A percentile compares a stretch with the other conserved stretches of the same genome.
These are phyloP conservation scores for Fistulinella prunicolor DNA, from an alignment of 768 basidiomycete genomes.

Conservation along the genomic window DNA sequence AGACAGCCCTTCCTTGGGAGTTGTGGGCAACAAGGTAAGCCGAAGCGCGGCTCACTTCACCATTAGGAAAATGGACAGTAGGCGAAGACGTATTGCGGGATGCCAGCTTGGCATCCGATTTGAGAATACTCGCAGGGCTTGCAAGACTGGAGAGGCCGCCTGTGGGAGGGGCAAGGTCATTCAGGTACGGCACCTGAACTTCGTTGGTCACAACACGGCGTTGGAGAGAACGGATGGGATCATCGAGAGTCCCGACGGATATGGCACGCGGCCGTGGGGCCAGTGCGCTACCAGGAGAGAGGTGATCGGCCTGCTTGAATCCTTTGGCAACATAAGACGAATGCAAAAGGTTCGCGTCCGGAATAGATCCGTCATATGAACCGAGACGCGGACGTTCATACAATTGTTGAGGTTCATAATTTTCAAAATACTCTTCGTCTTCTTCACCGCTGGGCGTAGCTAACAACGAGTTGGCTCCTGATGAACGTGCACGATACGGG, in stretches of 20 bases:
- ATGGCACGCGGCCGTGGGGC: slow-evolving; percentile 71
- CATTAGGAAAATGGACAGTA: slow-evolving; percentile 70
- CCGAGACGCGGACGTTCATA: slow-evolving; percentile 58
- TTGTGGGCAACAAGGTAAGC: slow-evolving; percentile 69
- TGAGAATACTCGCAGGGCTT: slow-evolving; percentile 48
- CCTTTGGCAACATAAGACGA: slow-evolving; percentile 66
- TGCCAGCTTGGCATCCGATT: slow-evolving; percentile 51
- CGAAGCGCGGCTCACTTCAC: slow-evolving; percentile 56
- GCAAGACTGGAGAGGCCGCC: slow-evolving; percentile 29
- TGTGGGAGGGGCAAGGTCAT: slow-evolving; percentile 45
- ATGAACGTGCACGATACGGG: slow-evolving; percentile 74
- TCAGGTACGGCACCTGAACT: slow-evolving; percentile 52
- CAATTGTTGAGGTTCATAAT: slow-evolving; percentile 41
- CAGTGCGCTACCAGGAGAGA: slow-evolving; percentile 43
- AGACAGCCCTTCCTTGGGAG: slow-evolving; percentile 70
- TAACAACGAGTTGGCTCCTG: slow-evolving; percentile 57
- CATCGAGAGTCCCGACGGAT: slow-evolving; percentile 85
- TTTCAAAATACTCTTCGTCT: slow-evolving; percentile 74
- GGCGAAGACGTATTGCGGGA: slow-evolving; percentile 43
- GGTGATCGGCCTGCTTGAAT: slow-evolving; percentile 72
- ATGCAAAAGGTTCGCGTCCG: slow-evolving; percentile 51
- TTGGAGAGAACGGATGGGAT: slow-evolving; percentile 67
- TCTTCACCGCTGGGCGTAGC: slow-evolving; percentile 62
- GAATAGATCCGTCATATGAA: slow-evolving; percentile 54
- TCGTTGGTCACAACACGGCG: slow-evolving; percentile 61